These are phyloP conservation scores for Chlamydomonas reinhardtii DNA, from an alignment of 163 green algal species.

Conservation along the genomic window DNA sequence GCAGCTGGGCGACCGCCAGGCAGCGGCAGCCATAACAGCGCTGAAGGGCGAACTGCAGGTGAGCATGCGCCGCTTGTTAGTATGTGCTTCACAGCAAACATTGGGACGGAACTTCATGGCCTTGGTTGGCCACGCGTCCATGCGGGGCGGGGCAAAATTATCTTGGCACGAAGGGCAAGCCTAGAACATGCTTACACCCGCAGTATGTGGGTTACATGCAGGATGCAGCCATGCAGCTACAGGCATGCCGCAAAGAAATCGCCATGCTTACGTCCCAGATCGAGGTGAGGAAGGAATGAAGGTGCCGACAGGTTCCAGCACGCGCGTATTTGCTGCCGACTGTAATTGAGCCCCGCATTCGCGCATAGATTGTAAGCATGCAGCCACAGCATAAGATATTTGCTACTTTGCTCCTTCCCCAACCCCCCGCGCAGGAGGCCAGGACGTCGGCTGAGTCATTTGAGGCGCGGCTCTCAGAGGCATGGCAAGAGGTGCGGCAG, in stretches of 20 bases:
- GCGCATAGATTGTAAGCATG: no score
- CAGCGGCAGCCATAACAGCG: neutral
- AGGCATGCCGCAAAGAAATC: neutral
- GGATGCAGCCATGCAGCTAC: neutral
- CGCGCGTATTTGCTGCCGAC: no score
- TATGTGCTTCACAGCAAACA: neutral
- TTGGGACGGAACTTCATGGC: no score
- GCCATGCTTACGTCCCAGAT: neutral
- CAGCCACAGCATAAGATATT: no score
- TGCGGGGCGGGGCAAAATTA: no score
- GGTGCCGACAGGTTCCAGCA: no score
- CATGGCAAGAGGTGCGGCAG: neutral
- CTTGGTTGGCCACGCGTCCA: no score
- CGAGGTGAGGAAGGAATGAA: neutral
- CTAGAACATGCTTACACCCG: no score
- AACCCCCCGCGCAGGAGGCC: neutral
- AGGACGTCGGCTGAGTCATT: neutral
- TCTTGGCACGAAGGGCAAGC: no score
- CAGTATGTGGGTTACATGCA: neutral
- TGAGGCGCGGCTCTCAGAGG: neutral
- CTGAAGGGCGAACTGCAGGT: conserved; percentile 29
- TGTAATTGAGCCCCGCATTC: no score
- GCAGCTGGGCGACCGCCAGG: conserved; percentile 15
- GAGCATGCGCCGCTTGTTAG: no score
- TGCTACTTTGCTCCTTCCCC: no score